These are phyloP conservation scores for Theileria sp. DNA, from an alignment of 169 alveolate species.

Conservation along the genomic window DNA sequence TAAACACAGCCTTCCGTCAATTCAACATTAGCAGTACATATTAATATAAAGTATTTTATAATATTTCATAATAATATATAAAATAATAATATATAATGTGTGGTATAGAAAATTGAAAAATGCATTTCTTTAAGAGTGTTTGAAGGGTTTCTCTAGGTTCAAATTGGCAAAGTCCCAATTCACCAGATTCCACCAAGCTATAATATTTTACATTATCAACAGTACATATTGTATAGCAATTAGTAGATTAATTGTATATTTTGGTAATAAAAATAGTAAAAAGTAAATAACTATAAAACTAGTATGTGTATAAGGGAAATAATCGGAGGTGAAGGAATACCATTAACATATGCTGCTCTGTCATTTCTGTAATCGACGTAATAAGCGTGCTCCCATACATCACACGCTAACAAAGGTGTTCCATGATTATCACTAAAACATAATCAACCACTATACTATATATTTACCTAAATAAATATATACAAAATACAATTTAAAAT, in stretches of 20 bases:
- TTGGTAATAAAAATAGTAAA: neutral
- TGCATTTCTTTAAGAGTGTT: conserved; percentile 8
- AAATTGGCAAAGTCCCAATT: conserved; percentile 91
- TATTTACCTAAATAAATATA: neutral
- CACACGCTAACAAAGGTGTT: conserved; percentile 87
- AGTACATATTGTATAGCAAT: too few relatives aligned
- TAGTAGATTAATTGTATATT: neutral
- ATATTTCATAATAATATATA: neutral
- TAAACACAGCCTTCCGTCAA: too few relatives aligned
- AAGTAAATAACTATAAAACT: neutral
- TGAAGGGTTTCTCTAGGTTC: conserved; percentile 59
- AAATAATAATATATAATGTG: neutral
- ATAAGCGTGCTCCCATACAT: conserved; percentile 97
- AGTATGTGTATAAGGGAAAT: neutral
- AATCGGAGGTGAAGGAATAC: neutral
- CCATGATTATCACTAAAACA: conserved; percentile 76
- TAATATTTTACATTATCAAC: neutral
- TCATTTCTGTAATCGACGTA: conserved; percentile 90
- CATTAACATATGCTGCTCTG: conserved; percentile 85
- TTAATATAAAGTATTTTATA: neutral
- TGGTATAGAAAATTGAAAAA: neutral
- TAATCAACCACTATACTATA: neutral
- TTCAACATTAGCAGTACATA: neutral
- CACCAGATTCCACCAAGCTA: conserved; percentile 89
- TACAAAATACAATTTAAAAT: too few relatives aligned